Base-by-base conservation (phyloP, 306 rosid species). In the Datisca glomerata region DNA sequence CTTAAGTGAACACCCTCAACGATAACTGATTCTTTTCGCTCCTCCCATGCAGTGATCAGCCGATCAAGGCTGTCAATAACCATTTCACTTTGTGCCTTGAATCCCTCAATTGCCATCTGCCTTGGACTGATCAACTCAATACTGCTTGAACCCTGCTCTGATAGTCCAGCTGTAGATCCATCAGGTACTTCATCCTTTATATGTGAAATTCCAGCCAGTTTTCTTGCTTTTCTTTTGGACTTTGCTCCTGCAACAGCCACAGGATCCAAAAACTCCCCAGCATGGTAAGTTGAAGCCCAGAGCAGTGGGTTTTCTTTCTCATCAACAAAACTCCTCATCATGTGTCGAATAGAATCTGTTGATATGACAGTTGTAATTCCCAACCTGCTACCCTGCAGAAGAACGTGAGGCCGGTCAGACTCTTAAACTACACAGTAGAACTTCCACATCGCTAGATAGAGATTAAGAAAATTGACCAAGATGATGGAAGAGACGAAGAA, bases 31-130 rank as follows among this genome's bases (percentile, higher is more conserved):
- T 89, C 81, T 59, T 81, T 89, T 45, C 86, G 71, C 54, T 84
- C 95, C 74, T 89, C 98, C 98, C 98, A 89, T 15, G 86, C 73
- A 39, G 95, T 89, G 58, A 89, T 89, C 63, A 89, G 66, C 64
- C 95, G 75, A 67, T 89, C 98, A 66, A 89, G 98, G 75, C 98
- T 89, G 75, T 89, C 98, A 43, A 89, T 84, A 49, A 89, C 98
- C 98, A 89, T 89, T 73, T 89, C 98, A 66, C 98, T 84, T 64
- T 89, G 98, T 10, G 98, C 98, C 71, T 89, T 89, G 49, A 48
- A 89, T 61, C 98, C 98, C 72, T 84, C 91, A 47, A 89, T 2
- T 10, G 98, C 98, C 98, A 89, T 84, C 73, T 84, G 91, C 72
- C 84, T 89, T 20, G 68, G 67, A 68, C 80, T 68, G 37, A 63